phyloP scores from a whole-genome alignment of 1,139 yeast genomes.

The Yamadazyma siamensis region DNA sequence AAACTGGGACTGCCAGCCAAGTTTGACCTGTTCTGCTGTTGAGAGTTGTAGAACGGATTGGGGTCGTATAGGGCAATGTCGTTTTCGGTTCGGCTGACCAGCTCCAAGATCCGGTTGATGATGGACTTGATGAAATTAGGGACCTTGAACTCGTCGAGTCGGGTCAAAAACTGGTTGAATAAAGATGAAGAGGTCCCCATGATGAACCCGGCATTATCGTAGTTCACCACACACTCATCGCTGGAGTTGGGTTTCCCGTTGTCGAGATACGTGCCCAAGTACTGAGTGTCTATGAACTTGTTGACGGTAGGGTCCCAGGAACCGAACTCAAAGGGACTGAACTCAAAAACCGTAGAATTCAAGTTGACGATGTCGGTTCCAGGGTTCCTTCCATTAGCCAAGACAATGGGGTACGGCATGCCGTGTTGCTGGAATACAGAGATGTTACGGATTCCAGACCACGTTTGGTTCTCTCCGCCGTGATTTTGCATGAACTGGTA shows the following conservation, averaged over 20 bases:
- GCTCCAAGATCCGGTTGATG: slow-evolving; percentile 23
- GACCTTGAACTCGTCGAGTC: slow-evolving; percentile 19
- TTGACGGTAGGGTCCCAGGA: slow-evolving; percentile 43
- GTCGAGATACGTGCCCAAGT: slow-evolving; percentile 31
- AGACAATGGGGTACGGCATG: slow-evolving; percentile 43
- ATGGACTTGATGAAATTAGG: slow-evolving; percentile 23
- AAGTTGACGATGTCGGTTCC: slow-evolving; percentile 28
- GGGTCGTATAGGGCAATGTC: slow-evolving; percentile 43
- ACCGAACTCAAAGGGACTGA: slow-evolving; percentile 42
- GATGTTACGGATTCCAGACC: slow-evolving; percentile 34
- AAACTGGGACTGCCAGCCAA: slow-evolving; percentile 24
- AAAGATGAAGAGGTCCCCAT: slow-evolving; percentile 46
- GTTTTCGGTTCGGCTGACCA: slow-evolving; percentile 23
- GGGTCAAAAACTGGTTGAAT: slow-evolving; percentile 34
- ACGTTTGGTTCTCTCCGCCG: slow-evolving; percentile 33
- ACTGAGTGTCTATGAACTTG: slow-evolving; percentile 29
- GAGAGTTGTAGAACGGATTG: slow-evolving; percentile 34
- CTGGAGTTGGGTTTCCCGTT: slow-evolving; percentile 24
- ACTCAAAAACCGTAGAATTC: slow-evolving; percentile 42
- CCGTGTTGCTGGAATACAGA: slow-evolving; percentile 26
- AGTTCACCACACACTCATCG: slow-evolving; percentile 29
- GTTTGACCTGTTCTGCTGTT: slow-evolving; percentile 13
- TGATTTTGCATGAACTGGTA: slow-evolving; percentile 30
- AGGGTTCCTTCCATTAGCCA: slow-evolving; percentile 41
- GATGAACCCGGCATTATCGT: slow-evolving; percentile 43